These are phyloP conservation scores for Comarum palustre DNA, from an alignment of 306 rosid genomes.

Conservation along the genomic window DNA sequence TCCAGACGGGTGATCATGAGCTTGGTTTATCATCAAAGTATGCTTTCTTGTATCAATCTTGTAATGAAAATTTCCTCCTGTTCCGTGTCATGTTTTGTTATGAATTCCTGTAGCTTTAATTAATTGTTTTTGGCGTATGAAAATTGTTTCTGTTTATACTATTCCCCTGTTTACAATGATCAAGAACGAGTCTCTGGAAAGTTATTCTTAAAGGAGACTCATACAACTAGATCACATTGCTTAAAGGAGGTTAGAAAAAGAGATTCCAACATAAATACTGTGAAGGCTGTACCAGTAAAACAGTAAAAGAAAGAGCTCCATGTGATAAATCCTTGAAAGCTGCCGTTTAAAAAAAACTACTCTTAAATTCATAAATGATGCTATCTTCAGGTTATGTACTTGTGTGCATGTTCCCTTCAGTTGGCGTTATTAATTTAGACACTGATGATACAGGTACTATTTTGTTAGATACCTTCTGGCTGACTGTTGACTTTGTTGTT, in stretches of 20 bases:
- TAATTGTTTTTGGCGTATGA: neutral
- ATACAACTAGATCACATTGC: neutral
- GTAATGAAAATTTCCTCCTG: neutral
- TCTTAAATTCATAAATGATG: neutral
- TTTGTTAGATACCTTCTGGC: neutral
- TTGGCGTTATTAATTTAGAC: neutral
- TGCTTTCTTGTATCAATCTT: slow-evolving; percentile 21
- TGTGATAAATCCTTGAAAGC: neutral
- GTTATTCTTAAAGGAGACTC: neutral
- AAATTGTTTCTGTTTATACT: too few species aligned
- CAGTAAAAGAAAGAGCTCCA: neutral
- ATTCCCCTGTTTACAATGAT: neutral
- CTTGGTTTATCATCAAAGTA: slow-evolving; percentile 93
- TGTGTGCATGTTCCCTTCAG: neutral
- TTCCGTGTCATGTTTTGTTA: neutral
- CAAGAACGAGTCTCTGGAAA: neutral
- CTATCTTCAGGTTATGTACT: neutral
- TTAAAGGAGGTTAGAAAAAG: neutral
- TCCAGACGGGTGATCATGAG: slow-evolving; percentile 69
- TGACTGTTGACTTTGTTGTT: neutral
- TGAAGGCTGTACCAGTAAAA: neutral
- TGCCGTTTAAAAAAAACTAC: neutral
- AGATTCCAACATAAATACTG: neutral
- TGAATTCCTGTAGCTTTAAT: neutral
- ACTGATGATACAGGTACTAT: neutral